Percentiles rank a stretch among this genome's conserved stretches.
These are phyloP conservation scores for Antitrichia curtipendula DNA, from an alignment of 225 moss, liverwort and hornwort species.

Conservation along the genomic window DNA sequence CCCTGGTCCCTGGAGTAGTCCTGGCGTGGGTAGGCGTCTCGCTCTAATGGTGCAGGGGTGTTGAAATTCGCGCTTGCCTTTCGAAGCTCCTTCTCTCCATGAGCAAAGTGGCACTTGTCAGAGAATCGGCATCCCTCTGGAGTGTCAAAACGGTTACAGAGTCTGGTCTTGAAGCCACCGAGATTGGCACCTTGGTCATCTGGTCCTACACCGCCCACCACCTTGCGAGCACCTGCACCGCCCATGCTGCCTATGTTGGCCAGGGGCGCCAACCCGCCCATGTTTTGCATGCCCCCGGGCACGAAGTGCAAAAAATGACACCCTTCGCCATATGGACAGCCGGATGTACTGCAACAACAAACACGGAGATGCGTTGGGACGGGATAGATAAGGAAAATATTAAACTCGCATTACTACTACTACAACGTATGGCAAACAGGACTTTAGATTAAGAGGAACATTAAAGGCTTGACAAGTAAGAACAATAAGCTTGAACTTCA, in stretches of 20 bases:
- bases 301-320: slow-evolving; percentile 94
- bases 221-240: slow-evolving; percentile 63
- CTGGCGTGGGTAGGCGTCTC: slow-evolving; percentile 42
- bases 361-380: neutral
- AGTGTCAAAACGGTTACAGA: slow-evolving; percentile 89
- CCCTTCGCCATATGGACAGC: slow-evolving; percentile 97
- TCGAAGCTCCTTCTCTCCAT: slow-evolving; percentile 92
- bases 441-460: neutral
- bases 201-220: slow-evolving; percentile 66
- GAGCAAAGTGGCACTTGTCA: slow-evolving; percentile 97
- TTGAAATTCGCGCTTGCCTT: slow-evolving; percentile 32
- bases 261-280: slow-evolving; percentile 51
- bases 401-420: neutral
- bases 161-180: slow-evolving; percentile 90
- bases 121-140: slow-evolving; percentile 89
- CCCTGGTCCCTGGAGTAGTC: slow-evolving; percentile 65
- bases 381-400: neutral
- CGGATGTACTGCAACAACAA: slow-evolving; percentile 70
- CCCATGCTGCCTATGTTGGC: slow-evolving; percentile 50
- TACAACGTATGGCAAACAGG: neutral
- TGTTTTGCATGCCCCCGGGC: slow-evolving; percentile 65
- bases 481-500: neutral
- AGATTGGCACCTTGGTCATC: slow-evolving; percentile 88
- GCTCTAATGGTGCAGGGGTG: slow-evolving; percentile 27
- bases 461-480: neutral